Conservation (phyloP, 441 rosid genomes). For the Gossypium davidsonii region DNA sequence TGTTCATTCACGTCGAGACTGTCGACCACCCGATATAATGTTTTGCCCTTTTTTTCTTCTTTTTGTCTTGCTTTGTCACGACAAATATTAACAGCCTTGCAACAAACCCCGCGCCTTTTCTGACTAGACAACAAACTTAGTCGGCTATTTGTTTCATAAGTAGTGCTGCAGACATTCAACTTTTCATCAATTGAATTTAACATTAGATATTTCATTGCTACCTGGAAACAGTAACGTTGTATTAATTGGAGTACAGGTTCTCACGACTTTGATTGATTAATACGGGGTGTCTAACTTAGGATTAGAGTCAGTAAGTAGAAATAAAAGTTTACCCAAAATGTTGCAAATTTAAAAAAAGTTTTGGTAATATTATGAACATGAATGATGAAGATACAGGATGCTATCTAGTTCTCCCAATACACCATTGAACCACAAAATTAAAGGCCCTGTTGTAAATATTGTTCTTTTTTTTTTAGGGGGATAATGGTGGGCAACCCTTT, state of each 20-base stretch:
- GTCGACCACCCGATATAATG: conserved; percentile 29
- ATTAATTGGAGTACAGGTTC: background rate
- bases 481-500: background rate
- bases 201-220: background rate
- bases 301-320: too few species aligned
- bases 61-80: conserved; percentile 19
- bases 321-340: too few species aligned
- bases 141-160: conserved; percentile 10
- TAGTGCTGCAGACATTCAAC: background rate
- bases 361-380: too few species aligned
- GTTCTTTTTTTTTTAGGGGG: background rate
- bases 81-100: background rate
- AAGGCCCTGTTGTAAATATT: background rate
- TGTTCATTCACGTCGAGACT: conserved; percentile 28
- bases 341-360: too few species aligned
- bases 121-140: background rate
- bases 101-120: conserved; percentile 1
- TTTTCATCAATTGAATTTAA: background rate
- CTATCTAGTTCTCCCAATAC: background rate
- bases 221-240: background rate
- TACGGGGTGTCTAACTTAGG: too few species aligned
- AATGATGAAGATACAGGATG: too few species aligned
- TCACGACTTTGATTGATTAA: background rate
- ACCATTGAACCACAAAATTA: background rate
- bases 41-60: background rate